phyloP scores from a whole-genome alignment of 139 green algal genomes.

The Zygnema circumcarinatum region DNA sequence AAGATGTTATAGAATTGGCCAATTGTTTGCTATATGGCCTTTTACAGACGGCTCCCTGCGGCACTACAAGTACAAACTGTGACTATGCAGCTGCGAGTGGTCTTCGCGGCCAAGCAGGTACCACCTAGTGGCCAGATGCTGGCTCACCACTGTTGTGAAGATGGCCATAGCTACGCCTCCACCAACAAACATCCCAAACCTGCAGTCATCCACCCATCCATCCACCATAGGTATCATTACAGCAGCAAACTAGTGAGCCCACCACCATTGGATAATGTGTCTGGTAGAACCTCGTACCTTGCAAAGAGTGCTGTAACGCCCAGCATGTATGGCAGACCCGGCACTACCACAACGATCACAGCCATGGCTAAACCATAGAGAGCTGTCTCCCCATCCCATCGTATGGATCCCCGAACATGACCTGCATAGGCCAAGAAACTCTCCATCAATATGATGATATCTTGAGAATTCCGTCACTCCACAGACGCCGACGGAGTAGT shows the following conservation, averaged over 20 bases:
- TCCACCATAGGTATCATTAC: too few species aligned
- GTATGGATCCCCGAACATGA: background rate
- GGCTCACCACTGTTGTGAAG: background rate
- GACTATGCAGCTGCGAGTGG: background rate
- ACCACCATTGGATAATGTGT: too few species aligned
- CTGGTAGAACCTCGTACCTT: conserved; percentile 1
- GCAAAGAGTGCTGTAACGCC: conserved; percentile 16
- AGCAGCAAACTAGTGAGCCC: too few species aligned
- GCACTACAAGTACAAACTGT: too few species aligned
- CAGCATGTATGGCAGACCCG: background rate
- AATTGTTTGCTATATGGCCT: too few species aligned
- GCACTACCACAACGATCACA: background rate
- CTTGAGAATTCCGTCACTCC: too few species aligned
- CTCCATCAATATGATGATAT: too few species aligned
- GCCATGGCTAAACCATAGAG: background rate
- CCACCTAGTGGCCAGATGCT: background rate
- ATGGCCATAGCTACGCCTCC: background rate
- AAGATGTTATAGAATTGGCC: too few species aligned
- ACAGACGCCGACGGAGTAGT: too few species aligned
- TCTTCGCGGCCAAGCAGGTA: background rate
- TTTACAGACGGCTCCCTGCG: too few species aligned
- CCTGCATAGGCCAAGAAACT: too few species aligned
- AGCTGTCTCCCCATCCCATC: background rate
- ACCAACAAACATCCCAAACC: background rate
- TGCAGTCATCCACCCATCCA: background rate